A percentile compares a stretch with the other conserved stretches of the same genome.
These are phyloP conservation scores for Collybiopsis luxurians DNA, from an alignment of 768 basidiomycete species.

Conservation along the genomic window DNA sequence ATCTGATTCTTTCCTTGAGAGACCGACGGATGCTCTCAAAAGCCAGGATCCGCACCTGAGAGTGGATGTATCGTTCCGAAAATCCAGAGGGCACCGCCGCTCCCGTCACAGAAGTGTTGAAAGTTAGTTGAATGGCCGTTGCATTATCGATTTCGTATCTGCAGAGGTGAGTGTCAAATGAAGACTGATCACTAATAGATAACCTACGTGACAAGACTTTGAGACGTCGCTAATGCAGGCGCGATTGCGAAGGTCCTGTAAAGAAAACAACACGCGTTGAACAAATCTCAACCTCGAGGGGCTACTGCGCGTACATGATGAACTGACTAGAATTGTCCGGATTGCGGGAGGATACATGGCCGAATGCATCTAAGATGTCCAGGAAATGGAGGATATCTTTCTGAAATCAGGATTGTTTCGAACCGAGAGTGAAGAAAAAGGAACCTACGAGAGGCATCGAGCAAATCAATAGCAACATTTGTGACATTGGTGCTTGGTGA, in stretches of 20 bases:
- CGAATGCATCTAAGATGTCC: slow-evolving; percentile 19
- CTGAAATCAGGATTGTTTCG: too few relatives aligned
- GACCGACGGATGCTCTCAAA: neutral
- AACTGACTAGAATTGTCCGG: slow-evolving; percentile 18
- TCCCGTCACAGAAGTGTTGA: slow-evolving; percentile 17
- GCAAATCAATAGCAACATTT: slow-evolving; percentile 12
- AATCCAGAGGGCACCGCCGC: slow-evolving; percentile 17
- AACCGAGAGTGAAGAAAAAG: neutral
- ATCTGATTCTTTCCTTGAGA: slow-evolving; percentile 6
- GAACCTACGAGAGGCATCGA: slow-evolving; percentile 13
- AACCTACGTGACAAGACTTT: slow-evolving; percentile 16
- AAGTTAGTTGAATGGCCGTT: slow-evolving; percentile 15
- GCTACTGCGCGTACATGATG: slow-evolving; percentile 16
- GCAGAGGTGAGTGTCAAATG: neutral
- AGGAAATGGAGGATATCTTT: slow-evolving; percentile 19
- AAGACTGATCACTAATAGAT: neutral
- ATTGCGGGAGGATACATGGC: slow-evolving; percentile 20
- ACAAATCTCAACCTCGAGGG: neutral
- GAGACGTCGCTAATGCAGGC: slow-evolving; percentile 18
- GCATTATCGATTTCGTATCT: slow-evolving; percentile 20
- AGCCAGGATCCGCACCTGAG: slow-evolving; percentile 13
- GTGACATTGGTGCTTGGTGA: slow-evolving; percentile 5
- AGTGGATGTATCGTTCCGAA: slow-evolving; percentile 19
- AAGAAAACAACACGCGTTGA: too few relatives aligned
- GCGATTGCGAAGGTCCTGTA: slow-evolving; percentile 20